Evolutionary conservation across 164 flowering plant species (phyloP).

Genomic region (Kalanchoe fedtschenkoi): DNA sequence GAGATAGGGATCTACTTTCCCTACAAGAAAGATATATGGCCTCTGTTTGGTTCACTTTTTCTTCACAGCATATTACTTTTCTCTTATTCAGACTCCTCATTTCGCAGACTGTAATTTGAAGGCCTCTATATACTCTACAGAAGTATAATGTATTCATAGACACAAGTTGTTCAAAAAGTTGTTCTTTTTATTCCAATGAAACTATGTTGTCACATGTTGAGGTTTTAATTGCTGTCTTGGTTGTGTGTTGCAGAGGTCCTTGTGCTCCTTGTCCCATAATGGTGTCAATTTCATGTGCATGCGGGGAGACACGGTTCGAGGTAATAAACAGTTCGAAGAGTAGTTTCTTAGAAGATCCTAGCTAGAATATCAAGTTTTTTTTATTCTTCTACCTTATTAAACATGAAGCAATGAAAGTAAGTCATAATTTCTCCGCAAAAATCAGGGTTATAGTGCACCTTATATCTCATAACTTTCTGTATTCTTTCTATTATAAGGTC

Average conservation of each 20-base stretch:
- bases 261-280: slow-evolving; percentile 95
- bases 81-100: not conserved
- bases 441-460: not conserved
- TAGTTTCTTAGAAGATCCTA: not conserved
- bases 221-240: not conserved
- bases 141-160: not conserved
- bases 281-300: slow-evolving; percentile 80
- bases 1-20: not conserved
- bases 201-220: not conserved
- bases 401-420: not conserved
- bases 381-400: not conserved
- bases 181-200: not conserved
- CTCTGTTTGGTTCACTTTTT: too few relatives aligned
- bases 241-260: slow-evolving; percentile 52
- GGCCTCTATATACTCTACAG: not conserved
- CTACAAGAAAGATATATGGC: too few relatives aligned
- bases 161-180: not conserved
- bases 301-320: slow-evolving; percentile 83
- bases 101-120: not conserved
- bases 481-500: slow-evolving; percentile 38
- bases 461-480: slow-evolving; percentile 2
- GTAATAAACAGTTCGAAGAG: slow-evolving; percentile 22
- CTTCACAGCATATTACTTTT: not conserved
- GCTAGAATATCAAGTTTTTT: not conserved
- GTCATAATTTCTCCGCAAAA: not conserved